phyloP scores from a whole-genome alignment of 805 yeast species.

The Maudiozyma serrabonitensis region DNA sequence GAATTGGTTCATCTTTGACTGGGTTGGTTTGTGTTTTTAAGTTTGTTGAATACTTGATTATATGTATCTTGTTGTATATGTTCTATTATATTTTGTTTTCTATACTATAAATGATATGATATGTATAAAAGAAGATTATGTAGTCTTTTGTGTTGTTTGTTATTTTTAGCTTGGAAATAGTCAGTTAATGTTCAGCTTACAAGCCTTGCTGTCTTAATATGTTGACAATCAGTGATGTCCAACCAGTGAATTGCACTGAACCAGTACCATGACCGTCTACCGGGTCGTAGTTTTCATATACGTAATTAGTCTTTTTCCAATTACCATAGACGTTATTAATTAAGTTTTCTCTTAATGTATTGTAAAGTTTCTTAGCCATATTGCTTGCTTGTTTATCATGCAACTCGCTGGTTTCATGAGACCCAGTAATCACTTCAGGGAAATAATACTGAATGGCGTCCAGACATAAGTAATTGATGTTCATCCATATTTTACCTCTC shows the following conservation, averaged over 20 bases:
- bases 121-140: no score
- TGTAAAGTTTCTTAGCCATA: conserved; percentile 43
- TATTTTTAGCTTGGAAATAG: no score
- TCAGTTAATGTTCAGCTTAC: no score
- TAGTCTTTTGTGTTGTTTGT: no score
- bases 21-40: no score
- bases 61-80: no score
- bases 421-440: conserved; percentile 18
- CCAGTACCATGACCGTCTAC: conserved; percentile 66
- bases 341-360: conserved; percentile 51
- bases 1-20: no score
- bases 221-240: conserved; percentile 76
- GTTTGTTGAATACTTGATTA: no score
- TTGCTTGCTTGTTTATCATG: neutral
- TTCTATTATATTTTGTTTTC: no score
- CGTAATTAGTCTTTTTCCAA: conserved; percentile 69
- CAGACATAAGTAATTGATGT: conserved; percentile 74
- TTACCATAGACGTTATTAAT: conserved; percentile 59
- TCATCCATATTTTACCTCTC: conserved; percentile 92
- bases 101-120: no score
- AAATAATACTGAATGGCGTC: conserved; percentile 58
- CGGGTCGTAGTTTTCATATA: conserved; percentile 88
- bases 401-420: conserved; percentile 5
- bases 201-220: conserved; percentile 43
- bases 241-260: conserved; percentile 84